Conservation (phyloP, 2,329 filamentous ascomycete genomes). For the Mycosphaerelloides madeirae region DNA sequence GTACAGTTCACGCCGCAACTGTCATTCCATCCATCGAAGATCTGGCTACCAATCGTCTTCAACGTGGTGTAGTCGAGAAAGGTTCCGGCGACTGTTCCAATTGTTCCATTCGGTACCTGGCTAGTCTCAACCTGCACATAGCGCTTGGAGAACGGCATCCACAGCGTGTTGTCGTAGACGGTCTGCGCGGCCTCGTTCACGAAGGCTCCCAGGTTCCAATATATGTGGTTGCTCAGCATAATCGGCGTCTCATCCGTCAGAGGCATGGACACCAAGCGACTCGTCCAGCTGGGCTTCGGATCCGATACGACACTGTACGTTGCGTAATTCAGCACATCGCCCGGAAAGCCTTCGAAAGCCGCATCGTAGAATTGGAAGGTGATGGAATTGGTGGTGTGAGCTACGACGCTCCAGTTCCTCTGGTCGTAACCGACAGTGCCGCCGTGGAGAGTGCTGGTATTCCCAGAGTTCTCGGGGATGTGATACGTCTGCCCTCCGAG, state of each 20-base stretch:
- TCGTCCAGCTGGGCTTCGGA: conserved; percentile 57
- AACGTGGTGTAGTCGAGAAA: conserved; percentile 23
- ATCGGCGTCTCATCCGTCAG: conserved; percentile 73
- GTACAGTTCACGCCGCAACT: conserved; percentile 71
- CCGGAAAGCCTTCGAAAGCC: conserved; percentile 71
- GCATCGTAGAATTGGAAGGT: conserved; percentile 70
- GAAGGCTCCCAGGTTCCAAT: conserved; percentile 80
- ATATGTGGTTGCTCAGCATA: conserved; percentile 70
- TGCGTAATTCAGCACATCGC: conserved; percentile 67
- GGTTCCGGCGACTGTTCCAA: conserved; percentile 38
- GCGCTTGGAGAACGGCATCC: conserved; percentile 59
- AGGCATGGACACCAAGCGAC: conserved; percentile 66
- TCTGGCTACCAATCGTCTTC: conserved; percentile 13
- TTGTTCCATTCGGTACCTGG: conserved; percentile 31
- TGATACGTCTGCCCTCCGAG: conserved; percentile 44
- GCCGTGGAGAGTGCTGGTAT: conserved; percentile 50
- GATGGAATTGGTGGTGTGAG: conserved; percentile 62
- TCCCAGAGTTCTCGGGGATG: conserved; percentile 48
- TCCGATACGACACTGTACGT: conserved; percentile 60
- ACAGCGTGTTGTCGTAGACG: conserved; percentile 65
- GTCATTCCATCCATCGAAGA: conserved; percentile 20
- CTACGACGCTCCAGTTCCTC: conserved; percentile 65
- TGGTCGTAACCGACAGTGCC: conserved; percentile 56
- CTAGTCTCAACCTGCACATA: conserved; percentile 22
- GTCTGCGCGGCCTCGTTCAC: conserved; percentile 63